Evolutionary conservation across 257 asterid species (phyloP).

Genomic region (Thymus quinquecostatus): DNA sequence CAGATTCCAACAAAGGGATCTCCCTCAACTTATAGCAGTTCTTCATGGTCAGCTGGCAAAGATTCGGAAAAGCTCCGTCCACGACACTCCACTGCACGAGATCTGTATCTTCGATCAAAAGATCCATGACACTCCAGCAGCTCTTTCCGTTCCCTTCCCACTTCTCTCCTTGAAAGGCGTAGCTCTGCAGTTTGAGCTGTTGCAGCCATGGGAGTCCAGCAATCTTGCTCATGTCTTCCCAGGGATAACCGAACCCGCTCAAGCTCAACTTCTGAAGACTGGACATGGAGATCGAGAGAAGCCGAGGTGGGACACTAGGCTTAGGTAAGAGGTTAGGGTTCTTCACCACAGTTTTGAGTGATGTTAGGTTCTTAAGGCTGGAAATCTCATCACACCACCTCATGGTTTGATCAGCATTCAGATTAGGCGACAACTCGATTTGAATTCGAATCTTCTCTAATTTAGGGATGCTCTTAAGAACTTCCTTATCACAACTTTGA

Average conservation of each 20-base stretch:
- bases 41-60: not conserved
- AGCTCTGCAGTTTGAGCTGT: not conserved
- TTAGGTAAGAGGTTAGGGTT: not conserved
- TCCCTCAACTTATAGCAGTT: not conserved
- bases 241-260: conserved; percentile 5
- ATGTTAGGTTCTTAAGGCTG: not conserved
- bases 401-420: not conserved
- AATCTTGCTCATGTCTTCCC: conserved; percentile 1
- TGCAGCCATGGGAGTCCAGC: not conserved
- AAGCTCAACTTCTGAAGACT: not conserved
- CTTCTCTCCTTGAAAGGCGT: not conserved
- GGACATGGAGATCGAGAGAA: not conserved
- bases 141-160: not conserved
- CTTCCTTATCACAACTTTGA: not conserved
- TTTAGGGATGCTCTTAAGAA: not conserved
- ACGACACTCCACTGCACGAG: not conserved
- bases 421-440: not conserved
- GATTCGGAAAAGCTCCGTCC: not conserved
- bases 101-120: not conserved
- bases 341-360: not conserved
- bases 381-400: not conserved
- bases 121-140: not conserved
- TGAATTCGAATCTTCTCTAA: conserved; percentile 2
- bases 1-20: not conserved
- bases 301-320: not conserved